Conservation (phyloP, 805 yeast species). For the Sugiyamaella marilandica region DNA sequence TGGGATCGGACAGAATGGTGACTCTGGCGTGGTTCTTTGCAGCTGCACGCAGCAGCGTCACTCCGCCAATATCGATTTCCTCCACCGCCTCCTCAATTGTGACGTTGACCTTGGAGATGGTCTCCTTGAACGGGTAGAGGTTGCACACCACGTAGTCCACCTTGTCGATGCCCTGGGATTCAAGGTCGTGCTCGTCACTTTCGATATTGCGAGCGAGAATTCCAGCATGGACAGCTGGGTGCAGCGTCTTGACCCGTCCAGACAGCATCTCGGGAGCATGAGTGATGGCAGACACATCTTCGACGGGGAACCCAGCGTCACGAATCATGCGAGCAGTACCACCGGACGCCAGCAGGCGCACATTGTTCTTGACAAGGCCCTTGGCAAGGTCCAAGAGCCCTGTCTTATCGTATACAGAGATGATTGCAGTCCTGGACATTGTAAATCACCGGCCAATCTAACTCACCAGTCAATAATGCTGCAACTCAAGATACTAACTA, state of each 20-base stretch:
- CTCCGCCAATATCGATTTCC: conserved; percentile 98
- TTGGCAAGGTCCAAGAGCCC: conserved; percentile 94
- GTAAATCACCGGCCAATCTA: not conserved
- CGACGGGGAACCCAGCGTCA: conserved; percentile 97
- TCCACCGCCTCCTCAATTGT: conserved; percentile 97
- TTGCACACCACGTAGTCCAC: conserved; percentile 97
- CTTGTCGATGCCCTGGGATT: conserved; percentile 85
- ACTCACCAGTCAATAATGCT: not conserved
- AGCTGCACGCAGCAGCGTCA: conserved; percentile 94
- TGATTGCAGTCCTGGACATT: conserved; percentile 74
- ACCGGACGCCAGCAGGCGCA: conserved; percentile 92
- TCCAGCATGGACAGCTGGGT: conserved; percentile 95
- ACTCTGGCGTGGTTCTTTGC: conserved; percentile 98
- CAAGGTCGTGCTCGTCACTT: conserved; percentile 83
- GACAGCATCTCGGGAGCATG: conserved; percentile 99
- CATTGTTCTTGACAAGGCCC: conserved; percentile 83
- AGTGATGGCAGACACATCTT: conserved; percentile 89
- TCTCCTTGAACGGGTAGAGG: conserved; percentile 96
- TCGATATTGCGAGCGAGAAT: conserved; percentile 92
- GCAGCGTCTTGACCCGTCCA: conserved; percentile 96
- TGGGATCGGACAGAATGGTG: conserved; percentile 90
- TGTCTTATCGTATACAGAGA: conserved; percentile 96
- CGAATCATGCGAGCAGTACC: conserved; percentile 93
- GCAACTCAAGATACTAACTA: not conserved
- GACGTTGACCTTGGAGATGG: conserved; percentile 91